Percentiles rank a stretch among this genome's conserved stretches.
These are phyloP conservation scores for Capronia epimyces DNA, from an alignment of 2,329 filamentous ascomycete species.

Conservation along the genomic window DNA sequence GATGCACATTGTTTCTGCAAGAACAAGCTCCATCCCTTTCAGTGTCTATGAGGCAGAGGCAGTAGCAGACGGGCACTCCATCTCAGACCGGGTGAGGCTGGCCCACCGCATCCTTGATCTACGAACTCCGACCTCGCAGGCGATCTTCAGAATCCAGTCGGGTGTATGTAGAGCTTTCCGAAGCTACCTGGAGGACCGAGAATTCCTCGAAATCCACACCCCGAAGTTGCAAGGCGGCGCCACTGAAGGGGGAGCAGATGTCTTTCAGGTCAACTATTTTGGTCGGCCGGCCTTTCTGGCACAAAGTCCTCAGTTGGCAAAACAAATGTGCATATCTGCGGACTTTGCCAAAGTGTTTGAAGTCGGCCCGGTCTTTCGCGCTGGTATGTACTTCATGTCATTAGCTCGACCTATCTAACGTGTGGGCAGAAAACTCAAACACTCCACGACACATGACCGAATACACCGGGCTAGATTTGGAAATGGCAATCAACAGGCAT, in stretches of 20 bases:
- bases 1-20: slow-evolving; percentile 57
- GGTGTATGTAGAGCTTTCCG: slow-evolving; percentile 77
- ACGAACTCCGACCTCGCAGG: slow-evolving; percentile 75
- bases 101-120: slow-evolving; percentile 77
- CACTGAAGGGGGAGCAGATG: slow-evolving; percentile 83
- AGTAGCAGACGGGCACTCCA: slow-evolving; percentile 52
- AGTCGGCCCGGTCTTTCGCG: slow-evolving; percentile 82
- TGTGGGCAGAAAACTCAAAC: slow-evolving; percentile 74
- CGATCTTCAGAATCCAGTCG: slow-evolving; percentile 81
- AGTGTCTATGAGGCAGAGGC: slow-evolving; percentile 66
- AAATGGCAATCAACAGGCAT: slow-evolving; percentile 84
- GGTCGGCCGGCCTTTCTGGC: slow-evolving; percentile 79
- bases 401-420: neutral
- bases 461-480: slow-evolving; percentile 86
- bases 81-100: slow-evolving; percentile 68
- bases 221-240: slow-evolving; percentile 85
- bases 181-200: slow-evolving; percentile 63
- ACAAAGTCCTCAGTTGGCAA: slow-evolving; percentile 84
- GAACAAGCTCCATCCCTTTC: slow-evolving; percentile 58
- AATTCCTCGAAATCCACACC: slow-evolving; percentile 89
- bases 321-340: slow-evolving; percentile 86
- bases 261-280: slow-evolving; percentile 91
- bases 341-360: slow-evolving; percentile 89
- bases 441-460: slow-evolving; percentile 91
- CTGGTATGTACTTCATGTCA: slow-evolving; percentile 33